These are phyloP conservation scores for Moesziomyces sp. DNA, from an alignment of 1,284 basidiomycete species.

Conservation along the genomic window DNA sequence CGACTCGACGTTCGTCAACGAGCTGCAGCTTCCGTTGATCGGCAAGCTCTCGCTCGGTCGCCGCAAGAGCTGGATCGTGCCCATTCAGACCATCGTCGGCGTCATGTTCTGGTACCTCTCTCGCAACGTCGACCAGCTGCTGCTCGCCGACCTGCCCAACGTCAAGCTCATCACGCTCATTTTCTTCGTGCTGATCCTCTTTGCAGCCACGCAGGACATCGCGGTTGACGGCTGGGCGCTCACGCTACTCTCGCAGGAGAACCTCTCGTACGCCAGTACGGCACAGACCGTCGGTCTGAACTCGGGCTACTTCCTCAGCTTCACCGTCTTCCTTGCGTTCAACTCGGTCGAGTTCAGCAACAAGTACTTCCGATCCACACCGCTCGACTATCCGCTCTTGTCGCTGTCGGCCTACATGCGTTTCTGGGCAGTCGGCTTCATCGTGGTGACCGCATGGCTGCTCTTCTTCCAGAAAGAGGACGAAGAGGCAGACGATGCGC, in stretches of 20 bases:
- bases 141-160: constrained; percentile 83
- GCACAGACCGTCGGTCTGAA: constrained; percentile 98
- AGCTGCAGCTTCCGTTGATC: constrained; percentile 61
- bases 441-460: constrained; percentile 86
- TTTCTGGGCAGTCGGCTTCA: constrained; percentile 86
- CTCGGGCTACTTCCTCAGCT: constrained; percentile 93
- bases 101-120: constrained; percentile 88
- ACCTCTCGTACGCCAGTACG: constrained; percentile 94
- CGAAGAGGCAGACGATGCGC: constrained; percentile 63
- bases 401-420: constrained; percentile 84
- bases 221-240: constrained; percentile 99
- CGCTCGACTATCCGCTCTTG: constrained; percentile 81
- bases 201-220: constrained; percentile 99
- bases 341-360: constrained; percentile 90
- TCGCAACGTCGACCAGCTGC: constrained; percentile 79
- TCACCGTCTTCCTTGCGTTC: constrained; percentile 96
- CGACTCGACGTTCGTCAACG: constrained; percentile 85
- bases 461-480: constrained; percentile 89
- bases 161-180: constrained; percentile 83
- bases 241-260: constrained; percentile 92
- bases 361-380: constrained; percentile 76
- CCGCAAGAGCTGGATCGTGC: constrained; percentile 98
- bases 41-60: constrained; percentile 75
- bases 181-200: constrained; percentile 86
- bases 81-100: constrained; percentile 92